Conservation (phyloP, 805 yeast genomes). For the Starmerella bacillaris region DNA sequence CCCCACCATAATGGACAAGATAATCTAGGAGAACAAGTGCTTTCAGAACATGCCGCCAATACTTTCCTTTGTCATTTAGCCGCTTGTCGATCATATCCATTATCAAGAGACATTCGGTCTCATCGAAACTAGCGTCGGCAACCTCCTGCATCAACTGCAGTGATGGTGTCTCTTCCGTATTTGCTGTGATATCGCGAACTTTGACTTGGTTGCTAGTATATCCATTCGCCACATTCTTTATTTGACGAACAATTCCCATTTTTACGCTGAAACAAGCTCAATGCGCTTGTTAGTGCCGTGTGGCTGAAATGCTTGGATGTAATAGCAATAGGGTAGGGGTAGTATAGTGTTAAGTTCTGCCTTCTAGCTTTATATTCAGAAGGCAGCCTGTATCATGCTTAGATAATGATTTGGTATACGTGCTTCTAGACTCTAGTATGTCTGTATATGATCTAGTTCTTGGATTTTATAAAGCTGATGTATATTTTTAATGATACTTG, state of each 20-base stretch:
- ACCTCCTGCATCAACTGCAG: conserved; percentile 68
- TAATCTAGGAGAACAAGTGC: conserved; percentile 78
- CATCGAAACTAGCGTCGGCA: conserved; percentile 52
- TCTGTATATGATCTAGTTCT: too few species aligned
- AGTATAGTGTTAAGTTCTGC: too few species aligned
- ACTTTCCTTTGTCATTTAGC: conserved; percentile 85
- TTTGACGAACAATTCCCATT: conserved; percentile 68
- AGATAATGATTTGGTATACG: too few species aligned
- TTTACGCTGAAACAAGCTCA: too few species aligned
- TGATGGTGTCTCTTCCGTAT: conserved; percentile 73
- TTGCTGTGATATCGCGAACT: conserved; percentile 79
- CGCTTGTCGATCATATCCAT: conserved; percentile 91
- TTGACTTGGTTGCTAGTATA: conserved; percentile 69
- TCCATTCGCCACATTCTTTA: conserved; percentile 80
- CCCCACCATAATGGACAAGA: conserved; percentile 68
- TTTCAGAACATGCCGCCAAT: conserved; percentile 93
- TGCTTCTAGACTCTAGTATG: too few species aligned
- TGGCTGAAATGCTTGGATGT: too few species aligned
- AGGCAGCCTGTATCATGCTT: too few species aligned
- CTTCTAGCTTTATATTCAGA: too few species aligned
- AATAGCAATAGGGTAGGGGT: too few species aligned
- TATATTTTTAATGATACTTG: too few species aligned
- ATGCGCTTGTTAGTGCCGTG: too few species aligned
- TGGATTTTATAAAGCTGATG: too few species aligned
- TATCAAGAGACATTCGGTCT: conserved; percentile 61